Evolutionary conservation across 192 early-diverging fungal genomes (phyloP), one percentile per base, ranked within the genome.

Genomic region (Backusella sp.): DNA sequence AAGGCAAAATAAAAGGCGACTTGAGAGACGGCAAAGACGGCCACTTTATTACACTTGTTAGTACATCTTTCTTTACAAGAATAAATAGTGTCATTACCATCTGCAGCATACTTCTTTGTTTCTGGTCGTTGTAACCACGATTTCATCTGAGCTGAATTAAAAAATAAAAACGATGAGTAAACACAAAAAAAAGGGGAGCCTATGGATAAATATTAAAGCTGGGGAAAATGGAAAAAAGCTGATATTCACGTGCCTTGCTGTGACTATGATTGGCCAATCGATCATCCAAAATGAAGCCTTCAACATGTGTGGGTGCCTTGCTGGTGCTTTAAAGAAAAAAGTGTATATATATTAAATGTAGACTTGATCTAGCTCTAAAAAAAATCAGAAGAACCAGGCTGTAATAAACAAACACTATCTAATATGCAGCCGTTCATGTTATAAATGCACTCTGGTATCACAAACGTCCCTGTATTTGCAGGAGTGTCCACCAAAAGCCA

Each of bases 1-100:
- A 98, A 91, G 2, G 91, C 91, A 84, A 88, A 95, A 84, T 94
- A 96, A 66, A 95, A 91, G 15, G 92, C 93, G 23, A 96, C 91
- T 76, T 98, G 95, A 26, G 94, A 94, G 19, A 95, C 72, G 23
- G 94, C 96, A 80, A 98, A 91, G 26, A 95, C 77, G n/a, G 91
- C 83, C 23, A 93, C 90, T 92, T 35, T 1, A 72, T 26, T 19
- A 41, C 12, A 72, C n/a, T 46, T 46, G 41, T 44, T 34, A 17
- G 41, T 30, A 17, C 0, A 4, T 46, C 14, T 34, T 36, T 21
- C 6, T 32, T 26, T 23, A 12, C 9, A 35, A 9, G 11, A 73
- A 9, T 7, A 39, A 32, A 73, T 1, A 36, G 41, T 32, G 26
- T 6, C 69, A 73, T 32, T 82, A 82, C 80, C 77, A 76, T 82